Evolutionary conservation across 2,329 filamentous ascomycete species (phyloP).

Genomic region (Leptographium galeiforme): DNA sequence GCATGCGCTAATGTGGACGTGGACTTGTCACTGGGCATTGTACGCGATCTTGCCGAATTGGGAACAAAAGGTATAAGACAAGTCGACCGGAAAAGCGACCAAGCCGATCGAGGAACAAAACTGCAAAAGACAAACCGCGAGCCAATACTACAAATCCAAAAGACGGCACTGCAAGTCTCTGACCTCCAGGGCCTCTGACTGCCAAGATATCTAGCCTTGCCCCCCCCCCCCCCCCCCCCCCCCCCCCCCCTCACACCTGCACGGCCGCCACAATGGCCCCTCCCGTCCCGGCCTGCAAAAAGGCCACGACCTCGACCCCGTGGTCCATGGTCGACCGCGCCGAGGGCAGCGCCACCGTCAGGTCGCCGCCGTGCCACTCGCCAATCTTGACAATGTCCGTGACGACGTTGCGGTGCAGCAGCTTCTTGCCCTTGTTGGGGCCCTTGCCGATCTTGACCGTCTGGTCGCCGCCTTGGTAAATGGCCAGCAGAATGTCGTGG

Average conservation of each 20-base stretch:
- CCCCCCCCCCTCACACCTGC: constrained; percentile 1
- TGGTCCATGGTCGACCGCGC: constrained; percentile 8
- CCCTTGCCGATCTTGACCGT: constrained; percentile 19
- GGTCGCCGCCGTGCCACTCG: constrained; percentile 20
- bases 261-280: constrained; percentile 5
- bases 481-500: constrained; percentile 6
- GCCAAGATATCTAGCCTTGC: not conserved
- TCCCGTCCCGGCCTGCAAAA: constrained; percentile 1
- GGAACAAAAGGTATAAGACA: too few relatives aligned
- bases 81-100: too few relatives aligned
- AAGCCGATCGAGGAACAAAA: too few relatives aligned
- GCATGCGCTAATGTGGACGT: too few relatives aligned
- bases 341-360: constrained; percentile 14
- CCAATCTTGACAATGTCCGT: constrained; percentile 20
- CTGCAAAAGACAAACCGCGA: too few relatives aligned
- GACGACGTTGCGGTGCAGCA: constrained; percentile 20
- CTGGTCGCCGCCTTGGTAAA: constrained; percentile 16
- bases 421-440: constrained; percentile 22
- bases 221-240: too few relatives aligned
- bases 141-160: not conserved
- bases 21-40: too few relatives aligned
- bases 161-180: not conserved
- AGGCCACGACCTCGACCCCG: constrained; percentile 5
- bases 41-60: too few relatives aligned
- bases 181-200: too few relatives aligned